Base-by-base conservation (phyloP, 208 protist genomes). In the Trypanosoma caninum region DNA sequence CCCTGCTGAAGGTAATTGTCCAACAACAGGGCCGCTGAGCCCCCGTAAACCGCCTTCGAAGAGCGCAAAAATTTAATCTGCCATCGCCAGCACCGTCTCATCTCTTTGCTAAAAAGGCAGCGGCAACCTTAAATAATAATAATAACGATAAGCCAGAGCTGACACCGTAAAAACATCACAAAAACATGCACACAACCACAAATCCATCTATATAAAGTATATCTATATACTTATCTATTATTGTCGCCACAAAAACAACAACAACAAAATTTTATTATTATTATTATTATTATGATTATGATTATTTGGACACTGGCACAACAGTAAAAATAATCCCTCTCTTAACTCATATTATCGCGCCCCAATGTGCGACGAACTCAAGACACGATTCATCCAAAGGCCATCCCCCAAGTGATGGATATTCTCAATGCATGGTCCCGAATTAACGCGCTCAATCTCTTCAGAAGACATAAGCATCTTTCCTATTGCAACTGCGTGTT, bases 371-470 rank as follows among this genome's bases (percentile, higher is more conserved):
- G 86, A 93, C 33, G 80, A 57, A 66, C 84, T 93, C 33, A 95
- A 74, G 27, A 93, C 76, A 13, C 80, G 85, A 59, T 93, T 95
- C 81, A 97, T 93, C 95, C 95, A 99, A n/a, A 99, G 72, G 6
- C 90, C 91, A 67, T 99, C 97, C n/a, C 93, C 93, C 38, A 99
- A 69, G 72, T 97, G 94, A 74, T 99, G 97, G n/a, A 98, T 83
- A 59, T 97, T 98, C 61, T 97, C 94, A 35, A 99, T 96, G 62
- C 92, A 95, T n/a, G 88, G 88, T 1, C 95, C 97, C 52, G 81
- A 89, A 65, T 98, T 98, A 27, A 81, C 76, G 13, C 72, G 34
- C 45, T 67, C 65, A 76, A 99, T 98, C 20, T 98, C 94, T 18
- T 90, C 83, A 4, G 95, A 87, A 11, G 87, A 94, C 82, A 98